Conservation (phyloP, 2,329 filamentous ascomycete genomes). For the Pseudogymnoascus sp. region DNA sequence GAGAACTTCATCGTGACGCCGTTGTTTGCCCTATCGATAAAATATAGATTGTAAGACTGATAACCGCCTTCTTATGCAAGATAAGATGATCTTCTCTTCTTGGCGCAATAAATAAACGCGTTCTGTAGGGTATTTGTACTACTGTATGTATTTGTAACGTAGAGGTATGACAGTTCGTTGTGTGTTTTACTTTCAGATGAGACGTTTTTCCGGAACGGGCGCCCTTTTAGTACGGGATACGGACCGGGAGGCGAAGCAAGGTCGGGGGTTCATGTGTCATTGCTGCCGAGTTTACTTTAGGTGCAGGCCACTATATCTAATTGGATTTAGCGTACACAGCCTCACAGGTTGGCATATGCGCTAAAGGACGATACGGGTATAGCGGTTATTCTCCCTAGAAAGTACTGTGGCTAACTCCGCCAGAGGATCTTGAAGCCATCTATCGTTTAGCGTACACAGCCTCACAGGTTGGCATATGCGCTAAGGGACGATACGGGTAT, state of each 20-base stretch:
- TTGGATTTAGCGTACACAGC: neutral
- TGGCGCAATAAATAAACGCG: neutral
- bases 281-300: neutral
- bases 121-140: neutral
- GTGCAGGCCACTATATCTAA: neutral
- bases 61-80: neutral
- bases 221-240: neutral
- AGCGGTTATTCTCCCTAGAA: neutral
- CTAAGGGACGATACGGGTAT: neutral
- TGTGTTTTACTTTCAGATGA: conserved; percentile 1
- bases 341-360: neutral
- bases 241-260: neutral
- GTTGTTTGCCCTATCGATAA: neutral
- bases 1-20: conserved; percentile 3
- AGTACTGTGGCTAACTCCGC: neutral
- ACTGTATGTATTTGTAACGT: neutral
- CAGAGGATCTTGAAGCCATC: neutral
- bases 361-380: neutral
- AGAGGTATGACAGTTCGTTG: neutral
- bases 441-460: neutral
- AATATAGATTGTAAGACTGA: neutral
- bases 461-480: neutral
- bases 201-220: neutral
- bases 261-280: neutral
- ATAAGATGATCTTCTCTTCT: neutral